A percentile compares a stretch with the other conserved stretches of the same genome.
phyloP scores from a whole-genome alignment of 257 asterid genomes.

The Rhazya stricta region DNA sequence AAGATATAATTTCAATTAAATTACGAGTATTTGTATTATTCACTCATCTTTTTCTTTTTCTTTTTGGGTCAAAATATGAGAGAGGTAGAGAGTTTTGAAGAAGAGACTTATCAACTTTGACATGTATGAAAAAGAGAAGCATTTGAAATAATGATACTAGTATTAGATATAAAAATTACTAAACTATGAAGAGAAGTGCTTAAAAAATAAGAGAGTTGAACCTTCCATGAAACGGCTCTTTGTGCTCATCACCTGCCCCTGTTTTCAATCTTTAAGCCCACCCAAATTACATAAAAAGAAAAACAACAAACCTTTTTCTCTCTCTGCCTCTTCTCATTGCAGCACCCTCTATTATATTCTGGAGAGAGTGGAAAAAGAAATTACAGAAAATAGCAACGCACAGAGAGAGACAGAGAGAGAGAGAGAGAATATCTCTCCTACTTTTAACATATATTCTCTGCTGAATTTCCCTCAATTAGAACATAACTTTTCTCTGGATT shows the following conservation, averaged over 20 bases:
- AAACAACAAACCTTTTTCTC: background rate
- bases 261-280: constrained; percentile 10
- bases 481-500: constrained; percentile 29
- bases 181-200: no score
- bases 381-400: background rate
- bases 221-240: constrained; percentile 35
- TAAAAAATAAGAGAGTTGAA: no score
- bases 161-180: no score
- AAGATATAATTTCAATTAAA: no score
- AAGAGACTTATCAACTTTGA: background rate
- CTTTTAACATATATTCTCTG: constrained; percentile 44
- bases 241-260: constrained; percentile 48
- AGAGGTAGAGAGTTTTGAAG: no score
- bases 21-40: no score
- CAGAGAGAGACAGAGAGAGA: background rate
- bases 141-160: no score
- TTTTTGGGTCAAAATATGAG: no score
- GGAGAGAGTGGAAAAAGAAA: background rate
- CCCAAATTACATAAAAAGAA: background rate
- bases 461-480: constrained; percentile 36
- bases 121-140: no score
- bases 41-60: no score
- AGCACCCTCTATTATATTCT: constrained; percentile 6
- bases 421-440: constrained; percentile 32
- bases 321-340: constrained; percentile 12